Evolutionary conservation across 2,329 filamentous ascomycete species (phyloP), one percentile per base, ranked within the genome.

Genomic region (Raffaelea ambrosiae): DNA sequence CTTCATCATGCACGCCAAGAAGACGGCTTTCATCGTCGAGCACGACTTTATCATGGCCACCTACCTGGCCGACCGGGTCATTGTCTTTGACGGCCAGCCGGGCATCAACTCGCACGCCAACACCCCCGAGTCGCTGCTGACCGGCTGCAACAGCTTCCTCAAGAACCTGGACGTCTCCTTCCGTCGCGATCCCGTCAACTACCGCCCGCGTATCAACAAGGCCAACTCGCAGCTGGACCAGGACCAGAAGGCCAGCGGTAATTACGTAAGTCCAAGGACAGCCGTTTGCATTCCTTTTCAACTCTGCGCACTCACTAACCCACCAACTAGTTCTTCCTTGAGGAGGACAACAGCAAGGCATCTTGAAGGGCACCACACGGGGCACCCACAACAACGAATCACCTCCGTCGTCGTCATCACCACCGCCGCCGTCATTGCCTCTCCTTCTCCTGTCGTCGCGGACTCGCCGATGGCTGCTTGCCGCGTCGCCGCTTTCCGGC

Each of bases 1-100:
- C 57, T 98, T 95, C 78, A 98, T 98, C 70, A 98, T 98, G 93
- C 91, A 98, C 75, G 84, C 89, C 60, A 97, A 97, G 83, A 97
- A 97, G 81, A 98, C 93, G 1, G 93, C 93, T 44, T 98, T 98
- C 67, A 83, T 98, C 58, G 91, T 98, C 65, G 93, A 98, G 82
- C 93, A 98, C 85, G 93, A 98, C 78, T 97, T 98, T 74, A 95
- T 97, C 69, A 88, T 88, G 84, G 65, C 65, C 29, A 67, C 68
- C 3, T 72, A 72, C 57, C 73, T 81, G 46, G 79, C 93, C 41
- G 94, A 98, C 63, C 87, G 93, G 57, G 93, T 98, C 66, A 98
- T 98, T 62, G 93, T 98, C 62, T 98, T 98, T 62, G 93, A 97
- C 63, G 93, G 94, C 58, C 64, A 94, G 71, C 93, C 94, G 43